A percentile compares a stretch with the other conserved stretches of the same genome.
Evolutionary conservation across 495 filamentous ascomycete genomes (phyloP).

Genomic region (Aspergillus campestris): DNA sequence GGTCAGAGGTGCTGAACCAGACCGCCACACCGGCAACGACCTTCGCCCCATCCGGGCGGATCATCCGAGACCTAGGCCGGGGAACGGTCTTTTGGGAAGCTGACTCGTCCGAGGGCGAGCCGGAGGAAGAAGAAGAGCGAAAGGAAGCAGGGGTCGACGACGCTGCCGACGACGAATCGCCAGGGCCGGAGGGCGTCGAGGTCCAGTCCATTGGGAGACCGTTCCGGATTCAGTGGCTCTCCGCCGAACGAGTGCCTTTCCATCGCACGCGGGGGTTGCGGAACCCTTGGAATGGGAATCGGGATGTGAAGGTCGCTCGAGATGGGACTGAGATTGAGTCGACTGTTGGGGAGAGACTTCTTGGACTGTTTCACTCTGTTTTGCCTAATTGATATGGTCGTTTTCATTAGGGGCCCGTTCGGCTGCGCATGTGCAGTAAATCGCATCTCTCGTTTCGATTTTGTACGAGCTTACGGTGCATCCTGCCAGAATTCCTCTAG

Average conservation of each 20-base stretch:
- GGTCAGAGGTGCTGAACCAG: slow-evolving; percentile 46
- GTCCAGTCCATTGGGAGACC: slow-evolving; percentile 77
- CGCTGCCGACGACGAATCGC: slow-evolving; percentile 28
- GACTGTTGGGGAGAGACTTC: slow-evolving; percentile 63
- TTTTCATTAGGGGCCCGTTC: too few relatives aligned
- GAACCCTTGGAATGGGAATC: slow-evolving; percentile 95
- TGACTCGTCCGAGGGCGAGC: slow-evolving; percentile 48
- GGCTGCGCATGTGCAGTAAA: too few relatives aligned
- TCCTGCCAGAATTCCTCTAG: too few relatives aligned
- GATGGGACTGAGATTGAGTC: slow-evolving; percentile 95
- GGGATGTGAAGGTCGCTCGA: slow-evolving; percentile 93
- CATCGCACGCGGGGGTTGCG: slow-evolving; percentile 81
- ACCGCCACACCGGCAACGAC: slow-evolving; percentile 75
- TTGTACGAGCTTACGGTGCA: too few relatives aligned
- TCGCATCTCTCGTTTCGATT: too few relatives aligned
- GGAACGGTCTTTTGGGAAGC: slow-evolving; percentile 98
- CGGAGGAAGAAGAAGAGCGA: slow-evolving; percentile 23
- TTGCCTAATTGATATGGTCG: too few relatives aligned
- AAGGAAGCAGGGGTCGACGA: slow-evolving; percentile 23
- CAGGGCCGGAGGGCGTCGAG: slow-evolving; percentile 17
- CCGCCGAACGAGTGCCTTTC: slow-evolving; percentile 79
- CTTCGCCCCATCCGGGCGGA: slow-evolving; percentile 72
- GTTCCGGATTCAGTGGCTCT: slow-evolving; percentile 89
- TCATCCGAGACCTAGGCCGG: slow-evolving; percentile 87
- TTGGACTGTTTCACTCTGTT: slow-evolving; percentile 72